Evolutionary conservation across 202 grass and related monocot species (phyloP).

Genomic region (Musa balbisiana): DNA sequence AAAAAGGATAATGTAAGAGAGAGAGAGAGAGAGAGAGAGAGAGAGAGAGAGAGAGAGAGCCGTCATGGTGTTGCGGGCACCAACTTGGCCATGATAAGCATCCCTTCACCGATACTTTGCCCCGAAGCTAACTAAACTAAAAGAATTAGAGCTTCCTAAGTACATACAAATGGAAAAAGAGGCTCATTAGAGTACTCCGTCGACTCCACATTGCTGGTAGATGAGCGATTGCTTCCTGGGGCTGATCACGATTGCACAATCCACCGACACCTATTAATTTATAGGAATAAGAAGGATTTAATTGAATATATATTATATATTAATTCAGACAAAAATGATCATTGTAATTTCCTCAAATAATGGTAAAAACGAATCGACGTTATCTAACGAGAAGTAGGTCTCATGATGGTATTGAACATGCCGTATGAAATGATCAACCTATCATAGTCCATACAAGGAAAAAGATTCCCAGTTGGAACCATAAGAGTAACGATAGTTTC

Average conservation of each 20-base stretch:
- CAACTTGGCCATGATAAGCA: neutral
- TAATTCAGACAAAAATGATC: too few relatives aligned
- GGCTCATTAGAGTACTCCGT: conserved; percentile 63
- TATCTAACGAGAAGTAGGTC: too few relatives aligned
- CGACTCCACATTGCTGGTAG: conserved; percentile 96
- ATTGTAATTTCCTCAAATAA: too few relatives aligned
- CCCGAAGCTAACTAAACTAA: conserved; percentile 31
- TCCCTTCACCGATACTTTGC: conserved; percentile 34
- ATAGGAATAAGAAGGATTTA: neutral
- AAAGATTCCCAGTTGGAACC: neutral
- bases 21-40: too few relatives aligned
- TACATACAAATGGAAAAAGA: neutral
- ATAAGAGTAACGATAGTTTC: too few relatives aligned
- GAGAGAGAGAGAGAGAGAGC: too few relatives aligned
- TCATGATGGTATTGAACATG: too few relatives aligned
- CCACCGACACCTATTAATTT: conserved; percentile 73
- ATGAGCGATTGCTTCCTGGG: conserved; percentile 85
- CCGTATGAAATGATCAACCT: too few relatives aligned
- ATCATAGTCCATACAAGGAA: too few relatives aligned
- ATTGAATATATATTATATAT: neutral
- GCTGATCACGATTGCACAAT: conserved; percentile 90
- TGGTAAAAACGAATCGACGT: too few relatives aligned
- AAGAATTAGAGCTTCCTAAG: neutral
- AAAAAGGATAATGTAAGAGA: neutral
- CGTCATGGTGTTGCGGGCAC: neutral